Evolutionary conservation across 257 asterid genomes (phyloP).

Genomic region (Solanum peruvianum): DNA sequence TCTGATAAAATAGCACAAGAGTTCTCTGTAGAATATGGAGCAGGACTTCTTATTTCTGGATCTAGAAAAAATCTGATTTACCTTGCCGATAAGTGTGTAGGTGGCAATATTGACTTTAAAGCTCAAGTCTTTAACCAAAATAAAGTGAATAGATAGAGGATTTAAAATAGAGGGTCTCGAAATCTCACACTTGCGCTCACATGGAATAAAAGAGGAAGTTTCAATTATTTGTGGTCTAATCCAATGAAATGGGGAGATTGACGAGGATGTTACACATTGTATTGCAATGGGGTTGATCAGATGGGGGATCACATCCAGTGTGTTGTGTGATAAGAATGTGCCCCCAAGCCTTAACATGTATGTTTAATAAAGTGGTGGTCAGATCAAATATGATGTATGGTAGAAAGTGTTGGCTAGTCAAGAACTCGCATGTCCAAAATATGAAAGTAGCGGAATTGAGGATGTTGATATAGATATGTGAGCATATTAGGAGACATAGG

Average conservation of each 20-base stretch:
- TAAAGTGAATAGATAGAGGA: neutral
- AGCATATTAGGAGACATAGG: neutral
- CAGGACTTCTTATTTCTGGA: neutral
- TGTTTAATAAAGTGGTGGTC: neutral
- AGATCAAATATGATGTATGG: neutral
- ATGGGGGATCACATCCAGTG: neutral
- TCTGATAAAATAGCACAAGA: neutral
- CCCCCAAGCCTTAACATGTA: neutral
- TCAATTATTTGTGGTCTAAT: neutral
- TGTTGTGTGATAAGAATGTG: neutral
- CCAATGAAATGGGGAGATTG: neutral
- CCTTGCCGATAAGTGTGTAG: neutral
- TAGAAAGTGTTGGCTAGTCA: neutral
- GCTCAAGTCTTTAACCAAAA: neutral
- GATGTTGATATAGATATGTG: neutral
- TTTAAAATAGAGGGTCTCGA: neutral
- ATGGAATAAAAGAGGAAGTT: neutral
- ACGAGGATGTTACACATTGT: neutral
- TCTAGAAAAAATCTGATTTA: neutral
- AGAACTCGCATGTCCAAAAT: neutral
- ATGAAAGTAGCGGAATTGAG: neutral
- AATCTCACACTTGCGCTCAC: neutral
- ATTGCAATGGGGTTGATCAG: neutral
- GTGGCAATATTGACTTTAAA: neutral
- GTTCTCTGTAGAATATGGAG: neutral